Base-by-base conservation (phyloP, 2,329 filamentous ascomycete species). In the Paracamarosporium sp. region DNA sequence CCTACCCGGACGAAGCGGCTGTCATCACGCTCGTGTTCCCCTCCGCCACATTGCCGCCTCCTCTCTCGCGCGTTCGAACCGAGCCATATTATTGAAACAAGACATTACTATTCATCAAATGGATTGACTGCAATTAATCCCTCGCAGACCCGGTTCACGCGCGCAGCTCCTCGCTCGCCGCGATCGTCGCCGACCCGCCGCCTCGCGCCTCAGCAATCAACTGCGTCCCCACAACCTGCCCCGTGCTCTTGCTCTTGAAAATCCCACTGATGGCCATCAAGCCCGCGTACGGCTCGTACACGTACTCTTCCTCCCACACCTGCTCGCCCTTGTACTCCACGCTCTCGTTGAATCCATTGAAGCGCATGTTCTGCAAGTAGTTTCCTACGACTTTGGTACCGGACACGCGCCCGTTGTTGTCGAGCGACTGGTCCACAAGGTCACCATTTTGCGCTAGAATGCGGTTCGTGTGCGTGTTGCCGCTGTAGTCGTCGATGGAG, bases 401-500 rank as follows among this genome's bases (percentile, higher is more conserved):
- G 12, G 72, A 76, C 56, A 86, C 79, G 55, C 75, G 71, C 1
- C 85, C 85, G 59, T 81, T 71, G 64, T 87, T 86, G 69, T 86
- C 80, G 4, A 87, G 77, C 40, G 69, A 80, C 60, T 84, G 77
- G 62, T 87, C 84, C 53, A 83, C 78, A 47, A 87, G 80, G 56
- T 78, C 80, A 38, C 85, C 85, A 61, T 83, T 82, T 70, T 86
- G 85, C 4, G 78, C 80, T 6, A 87, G 75, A 6, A 86, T 73
- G 38, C 84, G 82, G 70, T 88, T 87, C 33, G 83, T 86, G 72
- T 78, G 70, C 41, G 74, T 73, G 57, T 82, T 79, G 17, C 85
- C 84, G 13, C 77, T 77, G 70, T 86, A 88, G 76, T 88, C 82
- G 74, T 87, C 87, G 69, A 86, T 72, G 27, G 82, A 85, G 74